Percentiles rank a stretch among this genome's conserved stretches.
Conservation (phyloP, 352 stramenopile species). For the Phytophthora pluvialis region DNA sequence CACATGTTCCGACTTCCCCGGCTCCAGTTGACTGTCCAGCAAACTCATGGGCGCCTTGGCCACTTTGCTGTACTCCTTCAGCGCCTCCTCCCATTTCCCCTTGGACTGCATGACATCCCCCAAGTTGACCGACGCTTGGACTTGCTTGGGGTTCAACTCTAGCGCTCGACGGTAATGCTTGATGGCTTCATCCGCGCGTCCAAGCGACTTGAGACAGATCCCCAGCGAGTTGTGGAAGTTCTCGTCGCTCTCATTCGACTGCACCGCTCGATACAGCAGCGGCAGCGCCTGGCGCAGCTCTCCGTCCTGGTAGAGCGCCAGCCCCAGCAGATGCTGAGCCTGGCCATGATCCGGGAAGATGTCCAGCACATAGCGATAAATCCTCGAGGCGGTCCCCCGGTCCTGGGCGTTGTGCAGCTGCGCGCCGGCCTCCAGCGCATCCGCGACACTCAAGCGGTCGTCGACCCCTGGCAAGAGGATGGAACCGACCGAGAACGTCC, state of each 20-base stretch:
- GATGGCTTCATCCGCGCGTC: conserved; percentile 50
- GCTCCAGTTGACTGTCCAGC: conserved; percentile 25
- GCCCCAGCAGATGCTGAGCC: conserved; percentile 59
- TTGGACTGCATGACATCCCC: conserved; percentile 49
- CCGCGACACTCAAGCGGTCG: conserved; percentile 46
- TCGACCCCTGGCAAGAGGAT: conserved; percentile 34
- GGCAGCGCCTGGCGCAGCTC: conserved; percentile 34
- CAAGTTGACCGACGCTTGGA: conserved; percentile 60
- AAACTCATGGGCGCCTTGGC: conserved; percentile 24
- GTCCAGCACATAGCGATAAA: conserved; percentile 65
- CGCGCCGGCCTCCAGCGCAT: conserved; percentile 49
- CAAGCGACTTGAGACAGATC: conserved; percentile 53
- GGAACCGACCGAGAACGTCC: conserved; percentile 66
- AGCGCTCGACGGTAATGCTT: conserved; percentile 55
- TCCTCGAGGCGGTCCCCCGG: conserved; percentile 31
- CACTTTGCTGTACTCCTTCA: conserved; percentile 62
- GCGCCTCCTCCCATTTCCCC: conserved; percentile 61
- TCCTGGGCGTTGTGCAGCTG: conserved; percentile 47
- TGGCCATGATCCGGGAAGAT: conserved; percentile 52
- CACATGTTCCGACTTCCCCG: conserved; percentile 30
- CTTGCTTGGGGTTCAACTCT: conserved; percentile 50
- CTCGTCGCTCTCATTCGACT: conserved; percentile 50
- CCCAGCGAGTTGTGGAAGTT: conserved; percentile 64
- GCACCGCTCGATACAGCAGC: conserved; percentile 51
- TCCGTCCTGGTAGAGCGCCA: conserved; percentile 55